Evolutionary conservation across 352 stramenopile species (phyloP).

Genomic region (Phytophthora melonis): DNA sequence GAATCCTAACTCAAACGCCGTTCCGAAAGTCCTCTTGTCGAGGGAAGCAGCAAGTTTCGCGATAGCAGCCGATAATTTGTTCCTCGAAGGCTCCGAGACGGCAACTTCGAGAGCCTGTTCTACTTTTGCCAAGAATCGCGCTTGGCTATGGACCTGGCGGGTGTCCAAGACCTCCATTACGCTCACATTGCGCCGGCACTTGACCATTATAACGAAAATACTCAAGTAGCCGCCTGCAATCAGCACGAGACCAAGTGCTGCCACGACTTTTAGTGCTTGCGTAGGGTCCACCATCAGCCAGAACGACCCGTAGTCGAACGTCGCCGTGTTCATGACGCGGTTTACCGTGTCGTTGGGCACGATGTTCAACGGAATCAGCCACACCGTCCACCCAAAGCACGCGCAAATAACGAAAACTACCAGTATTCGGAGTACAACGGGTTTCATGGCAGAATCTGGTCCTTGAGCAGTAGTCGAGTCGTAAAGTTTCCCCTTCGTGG

Average conservation of each 20-base stretch:
- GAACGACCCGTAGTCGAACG: conserved; percentile 30
- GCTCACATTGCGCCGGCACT: not conserved
- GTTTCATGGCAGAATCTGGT: too few relatives aligned
- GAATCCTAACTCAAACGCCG: too few relatives aligned
- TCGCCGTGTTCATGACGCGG: conserved; percentile 33
- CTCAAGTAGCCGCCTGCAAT: conserved; percentile 7
- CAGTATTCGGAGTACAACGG: too few relatives aligned
- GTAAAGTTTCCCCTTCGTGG: too few relatives aligned
- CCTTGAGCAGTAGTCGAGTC: too few relatives aligned
- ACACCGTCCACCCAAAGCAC: too few relatives aligned
- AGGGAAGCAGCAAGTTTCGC: not conserved
- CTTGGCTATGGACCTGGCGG: too few relatives aligned
- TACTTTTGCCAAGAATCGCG: too few relatives aligned
- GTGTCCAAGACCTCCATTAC: too few relatives aligned
- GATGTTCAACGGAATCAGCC: conserved; percentile 2
- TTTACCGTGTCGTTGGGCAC: conserved; percentile 33
- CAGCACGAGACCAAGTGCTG: conserved; percentile 1
- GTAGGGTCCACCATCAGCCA: conserved; percentile 30
- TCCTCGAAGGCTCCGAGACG: not conserved
- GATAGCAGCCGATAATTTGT: not conserved
- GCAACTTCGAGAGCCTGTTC: not conserved
- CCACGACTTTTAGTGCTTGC: conserved; percentile 10
- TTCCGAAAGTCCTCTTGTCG: too few relatives aligned
- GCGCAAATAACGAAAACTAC: too few relatives aligned
- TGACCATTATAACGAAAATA: conserved; percentile 7